Base-by-base conservation (phyloP, 495 filamentous ascomycete species). In the Hypoxylon trugodes region DNA sequence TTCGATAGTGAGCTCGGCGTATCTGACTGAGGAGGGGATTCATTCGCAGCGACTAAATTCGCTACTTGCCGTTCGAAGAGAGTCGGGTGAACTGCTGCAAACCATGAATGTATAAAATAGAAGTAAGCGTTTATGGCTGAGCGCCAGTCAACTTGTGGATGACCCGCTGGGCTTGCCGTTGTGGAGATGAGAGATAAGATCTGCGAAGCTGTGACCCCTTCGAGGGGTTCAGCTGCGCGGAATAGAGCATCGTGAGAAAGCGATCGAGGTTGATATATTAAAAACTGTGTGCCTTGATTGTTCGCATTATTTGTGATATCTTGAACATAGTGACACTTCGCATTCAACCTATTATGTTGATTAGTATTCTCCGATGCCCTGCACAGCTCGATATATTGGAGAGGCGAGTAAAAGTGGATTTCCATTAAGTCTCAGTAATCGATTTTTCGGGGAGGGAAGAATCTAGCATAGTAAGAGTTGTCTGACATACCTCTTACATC, bases 281-380 rank as follows among this genome's bases (percentile, higher is more conserved):
- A 45, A 21, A 70, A 65, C 47, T 69, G 57, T 4, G 63, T 43
- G 21, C 43, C 49, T 13, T 55, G 45, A 13, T 59, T 21, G 40
- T 51, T 61, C 18, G 46, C 16, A 33, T 50, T 68, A 33, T 61
- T 57, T 3, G 66, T 41, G 26, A 48, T 30, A 7, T 72, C 72
- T 36, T 72, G 70, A 25, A 69, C 53, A 42, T 74, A 74, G 38
- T 68, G 62, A 35, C 72, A 74, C 45, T 68, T 72, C 0, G 72
- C 66, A 52, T 70, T 68, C 2, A 74, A 60, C 41, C 71, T 74
- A 33, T 36, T 15, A 13, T 12, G 2, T 18, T 12, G 6, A 45
- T 70, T 55, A 70, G 70, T 18, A 43, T 61, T 22, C 9, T 9
- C 15, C 18, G 2, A 9, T 1, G 16, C 19, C 10, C 24, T 30